These are phyloP conservation scores for Ajuga chamaepitys DNA, from an alignment of 257 asterid genomes.

Conservation along the genomic window DNA sequence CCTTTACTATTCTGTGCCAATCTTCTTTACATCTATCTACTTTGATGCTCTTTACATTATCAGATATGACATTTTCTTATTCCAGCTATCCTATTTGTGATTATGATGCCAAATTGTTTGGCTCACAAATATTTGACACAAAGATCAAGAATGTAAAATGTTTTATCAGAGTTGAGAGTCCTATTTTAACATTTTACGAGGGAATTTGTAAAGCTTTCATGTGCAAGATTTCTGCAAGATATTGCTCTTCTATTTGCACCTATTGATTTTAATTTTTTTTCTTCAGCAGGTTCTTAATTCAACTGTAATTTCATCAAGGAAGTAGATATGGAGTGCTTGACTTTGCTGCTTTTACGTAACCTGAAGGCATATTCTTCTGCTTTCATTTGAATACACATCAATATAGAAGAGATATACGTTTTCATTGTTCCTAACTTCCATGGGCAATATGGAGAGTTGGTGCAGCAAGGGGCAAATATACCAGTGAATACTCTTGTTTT, in stretches of 20 bases:
- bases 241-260: background rate
- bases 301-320: background rate
- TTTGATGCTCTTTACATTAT: too few species aligned
- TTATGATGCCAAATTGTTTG: too few species aligned
- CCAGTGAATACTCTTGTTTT: background rate
- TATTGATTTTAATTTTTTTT: background rate
- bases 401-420: background rate
- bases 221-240: background rate
- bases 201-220: background rate
- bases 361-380: background rate
- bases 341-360: constrained; percentile 7
- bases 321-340: background rate
- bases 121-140: too few species aligned
- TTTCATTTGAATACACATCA: background rate
- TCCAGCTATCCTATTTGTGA: too few species aligned
- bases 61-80: too few species aligned
- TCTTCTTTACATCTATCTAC: too few species aligned
- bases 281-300: constrained; percentile 15
- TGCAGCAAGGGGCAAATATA: background rate
- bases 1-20: too few species aligned
- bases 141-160: too few species aligned
- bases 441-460: background rate
- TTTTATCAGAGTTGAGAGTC: too few species aligned
- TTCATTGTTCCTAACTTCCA: background rate
- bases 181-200: background rate